Evolutionary conservation across 306 rosid genomes (phyloP).

Genomic region (Rubus idaeus): DNA sequence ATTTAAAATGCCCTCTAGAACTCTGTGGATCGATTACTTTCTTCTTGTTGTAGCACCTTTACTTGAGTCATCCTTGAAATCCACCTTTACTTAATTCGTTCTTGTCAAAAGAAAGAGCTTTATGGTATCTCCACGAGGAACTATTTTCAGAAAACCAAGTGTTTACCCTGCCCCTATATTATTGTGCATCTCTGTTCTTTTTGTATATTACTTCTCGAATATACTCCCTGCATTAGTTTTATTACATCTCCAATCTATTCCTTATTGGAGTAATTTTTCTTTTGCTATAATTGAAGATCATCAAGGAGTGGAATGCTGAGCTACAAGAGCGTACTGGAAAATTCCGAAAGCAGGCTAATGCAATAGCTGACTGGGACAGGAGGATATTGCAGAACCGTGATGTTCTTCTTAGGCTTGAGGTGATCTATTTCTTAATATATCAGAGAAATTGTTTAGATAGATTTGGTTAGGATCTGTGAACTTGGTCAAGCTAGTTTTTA

Average conservation of each 20-base stretch:
- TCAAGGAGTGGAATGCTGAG: conserved; percentile 94
- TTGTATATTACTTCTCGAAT: not conserved
- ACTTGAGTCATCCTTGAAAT: not conserved
- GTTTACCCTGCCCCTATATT: not conserved
- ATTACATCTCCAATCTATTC: conserved; percentile 15
- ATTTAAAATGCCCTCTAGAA: not conserved
- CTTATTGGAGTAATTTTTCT: not conserved
- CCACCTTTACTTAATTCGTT: not conserved
- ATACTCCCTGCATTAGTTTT: not conserved
- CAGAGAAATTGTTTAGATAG: not conserved
- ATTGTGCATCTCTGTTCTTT: not conserved
- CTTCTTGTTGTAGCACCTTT: not conserved
- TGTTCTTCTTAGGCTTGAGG: conserved; percentile 86
- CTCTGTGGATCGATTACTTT: not conserved
- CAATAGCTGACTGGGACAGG: conserved; percentile 92
- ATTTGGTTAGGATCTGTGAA: not conserved
- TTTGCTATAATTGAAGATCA: conserved; percentile 47
- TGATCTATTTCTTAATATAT: conserved; percentile 21
- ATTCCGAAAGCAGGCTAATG: conserved; percentile 94
- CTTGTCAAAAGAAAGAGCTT: no score
- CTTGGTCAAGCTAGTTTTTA: not conserved
- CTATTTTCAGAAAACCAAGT: not conserved
- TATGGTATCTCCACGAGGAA: no score
- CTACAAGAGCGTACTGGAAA: conserved; percentile 95
- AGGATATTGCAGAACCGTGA: conserved; percentile 89